Conservation (phyloP, 768 basidiomycete genomes). For the Punctularia strigosozonata region DNA sequence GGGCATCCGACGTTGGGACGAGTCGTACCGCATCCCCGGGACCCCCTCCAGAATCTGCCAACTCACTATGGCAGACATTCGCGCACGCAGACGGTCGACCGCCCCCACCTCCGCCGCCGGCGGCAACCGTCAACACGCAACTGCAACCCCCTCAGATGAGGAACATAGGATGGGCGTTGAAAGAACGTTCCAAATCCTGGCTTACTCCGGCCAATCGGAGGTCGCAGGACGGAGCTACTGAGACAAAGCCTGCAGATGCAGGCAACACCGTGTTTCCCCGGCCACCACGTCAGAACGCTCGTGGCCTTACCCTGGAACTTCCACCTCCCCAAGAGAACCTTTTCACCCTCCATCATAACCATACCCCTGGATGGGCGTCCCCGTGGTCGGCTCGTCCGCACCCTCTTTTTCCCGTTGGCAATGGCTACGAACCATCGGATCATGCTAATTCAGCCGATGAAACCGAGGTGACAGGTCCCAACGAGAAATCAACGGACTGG, state of each 20-base stretch:
- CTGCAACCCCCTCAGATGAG: not conserved
- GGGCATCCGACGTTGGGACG: constrained; percentile 42
- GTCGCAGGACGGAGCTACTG: constrained; percentile 22
- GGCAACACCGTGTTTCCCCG: too few relatives aligned
- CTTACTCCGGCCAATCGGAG: constrained; percentile 23
- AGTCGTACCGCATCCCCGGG: constrained; percentile 29
- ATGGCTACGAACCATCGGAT: constrained; percentile 2
- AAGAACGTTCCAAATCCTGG: constrained; percentile 41
- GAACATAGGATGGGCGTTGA: constrained; percentile 16
- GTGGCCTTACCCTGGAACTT: too few relatives aligned
- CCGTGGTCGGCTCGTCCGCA: constrained; percentile 33
- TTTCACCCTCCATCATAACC: constrained; percentile 41
- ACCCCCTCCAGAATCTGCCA: constrained; percentile 18
- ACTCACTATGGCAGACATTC: constrained; percentile 63
- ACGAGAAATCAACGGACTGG: constrained; percentile 13
- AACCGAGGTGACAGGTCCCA: constrained; percentile 7
- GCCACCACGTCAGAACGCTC: not conserved
- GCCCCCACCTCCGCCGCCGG: constrained; percentile 15
- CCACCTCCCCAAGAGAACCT: constrained; percentile 26
- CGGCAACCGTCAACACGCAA: constrained; percentile 4
- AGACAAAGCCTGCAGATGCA: too few relatives aligned
- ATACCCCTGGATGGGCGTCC: constrained; percentile 55
- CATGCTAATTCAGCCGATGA: constrained; percentile 5
- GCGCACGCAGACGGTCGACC: constrained; percentile 38
- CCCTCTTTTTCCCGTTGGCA: not conserved